Evolutionary conservation across 164 flowering plant genomes (phyloP).

Genomic region (Aristolochia fimbriata): DNA sequence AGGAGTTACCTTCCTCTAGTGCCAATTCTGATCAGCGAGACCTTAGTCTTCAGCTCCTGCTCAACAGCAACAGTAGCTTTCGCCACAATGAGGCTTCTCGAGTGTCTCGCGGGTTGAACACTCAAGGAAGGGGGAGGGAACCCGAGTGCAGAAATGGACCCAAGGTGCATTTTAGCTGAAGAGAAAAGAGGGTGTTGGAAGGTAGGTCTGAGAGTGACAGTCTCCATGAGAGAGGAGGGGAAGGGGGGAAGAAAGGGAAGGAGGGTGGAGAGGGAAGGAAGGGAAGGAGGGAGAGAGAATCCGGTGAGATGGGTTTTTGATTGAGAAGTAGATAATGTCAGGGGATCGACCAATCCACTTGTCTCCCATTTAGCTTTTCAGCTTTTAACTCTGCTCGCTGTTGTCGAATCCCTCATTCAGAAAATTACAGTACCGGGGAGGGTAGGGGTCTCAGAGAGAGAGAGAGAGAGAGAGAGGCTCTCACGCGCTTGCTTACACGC

Average conservation of each 20-base stretch:
- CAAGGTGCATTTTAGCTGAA: constrained; percentile 8
- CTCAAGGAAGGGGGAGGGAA: constrained; percentile 26
- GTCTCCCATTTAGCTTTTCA: too few relatives aligned
- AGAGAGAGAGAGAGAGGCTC: too few relatives aligned
- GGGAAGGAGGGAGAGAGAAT: neutral
- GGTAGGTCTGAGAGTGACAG: constrained; percentile 1
- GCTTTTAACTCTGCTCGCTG: too few relatives aligned
- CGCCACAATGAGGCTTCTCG: constrained; percentile 13
- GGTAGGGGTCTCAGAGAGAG: too few relatives aligned
- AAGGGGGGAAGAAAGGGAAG: neutral
- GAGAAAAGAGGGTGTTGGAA: constrained; percentile 5
- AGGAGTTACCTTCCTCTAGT: constrained; percentile 78
- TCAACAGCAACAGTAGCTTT: constrained; percentile 62
- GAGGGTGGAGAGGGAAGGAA: neutral
- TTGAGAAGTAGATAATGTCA: constrained; percentile 19
- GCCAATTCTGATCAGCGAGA: constrained; percentile 67
- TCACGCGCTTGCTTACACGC: too few relatives aligned
- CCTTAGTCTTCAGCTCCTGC: constrained; percentile 35
- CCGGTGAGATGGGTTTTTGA: neutral
- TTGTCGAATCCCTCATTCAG: too few relatives aligned
- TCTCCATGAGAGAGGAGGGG: constrained; percentile 14
- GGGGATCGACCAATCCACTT: constrained; percentile 15
- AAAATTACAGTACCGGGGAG: too few relatives aligned
- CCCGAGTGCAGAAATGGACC: constrained; percentile 29
- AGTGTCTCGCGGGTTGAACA: constrained; percentile 6